These are phyloP conservation scores for Brassica cretica DNA, from an alignment of 345 rosid genomes.

Conservation along the genomic window DNA sequence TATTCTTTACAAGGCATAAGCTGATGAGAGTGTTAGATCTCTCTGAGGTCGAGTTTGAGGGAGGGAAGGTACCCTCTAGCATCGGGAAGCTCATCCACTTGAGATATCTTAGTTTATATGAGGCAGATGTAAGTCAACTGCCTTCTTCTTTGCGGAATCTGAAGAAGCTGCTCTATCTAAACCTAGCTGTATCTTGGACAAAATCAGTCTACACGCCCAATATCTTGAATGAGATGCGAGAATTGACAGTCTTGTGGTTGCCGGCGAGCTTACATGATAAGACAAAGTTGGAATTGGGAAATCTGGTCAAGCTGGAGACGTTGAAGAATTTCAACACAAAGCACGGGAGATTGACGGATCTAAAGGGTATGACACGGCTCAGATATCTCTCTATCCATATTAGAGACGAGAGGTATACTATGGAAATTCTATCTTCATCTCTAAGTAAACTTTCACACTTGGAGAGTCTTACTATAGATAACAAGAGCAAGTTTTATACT, in stretches of 20 bases:
- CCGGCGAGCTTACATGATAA: not conserved
- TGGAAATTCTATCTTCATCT: not conserved
- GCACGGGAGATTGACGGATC: not conserved
- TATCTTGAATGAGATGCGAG: constrained; percentile 9
- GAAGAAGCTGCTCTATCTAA: not conserved
- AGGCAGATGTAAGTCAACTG: not conserved
- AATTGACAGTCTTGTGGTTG: not conserved
- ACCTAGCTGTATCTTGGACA: too few relatives aligned
- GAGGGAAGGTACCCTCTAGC: too few relatives aligned
- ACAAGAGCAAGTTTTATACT: not conserved
- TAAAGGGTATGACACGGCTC: not conserved
- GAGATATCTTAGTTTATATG: not conserved
- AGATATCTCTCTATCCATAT: not conserved
- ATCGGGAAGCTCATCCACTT: not conserved
- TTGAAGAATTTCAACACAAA: not conserved
- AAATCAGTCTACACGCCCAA: not conserved
- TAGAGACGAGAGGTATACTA: not conserved
- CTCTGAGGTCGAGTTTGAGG: not conserved
- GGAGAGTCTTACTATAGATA: not conserved
- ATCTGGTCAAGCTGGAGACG: constrained; percentile 13
- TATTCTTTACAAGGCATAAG: not conserved
- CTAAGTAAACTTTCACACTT: not conserved
- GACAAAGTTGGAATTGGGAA: not conserved
- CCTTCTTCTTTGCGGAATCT: not conserved
- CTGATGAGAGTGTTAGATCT: not conserved